Conservation (phyloP, 1,284 basidiomycete species). For the Puccinia polysora region DNA sequence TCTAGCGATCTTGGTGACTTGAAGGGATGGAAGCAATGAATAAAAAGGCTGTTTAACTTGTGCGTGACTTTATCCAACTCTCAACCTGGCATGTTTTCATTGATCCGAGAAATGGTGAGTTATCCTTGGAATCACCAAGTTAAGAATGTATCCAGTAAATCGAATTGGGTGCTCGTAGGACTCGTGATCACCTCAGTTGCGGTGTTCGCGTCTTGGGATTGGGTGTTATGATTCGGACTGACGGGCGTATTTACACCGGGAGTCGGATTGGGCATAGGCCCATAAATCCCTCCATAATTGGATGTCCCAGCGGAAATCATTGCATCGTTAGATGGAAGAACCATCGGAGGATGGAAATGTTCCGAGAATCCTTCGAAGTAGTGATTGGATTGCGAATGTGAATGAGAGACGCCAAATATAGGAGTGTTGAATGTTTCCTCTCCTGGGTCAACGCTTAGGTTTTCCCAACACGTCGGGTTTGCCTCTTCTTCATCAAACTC, state of each 20-base stretch:
- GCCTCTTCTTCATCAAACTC: constrained; percentile 37
- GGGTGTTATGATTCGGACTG: background rate
- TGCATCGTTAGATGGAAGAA: constrained; percentile 13
- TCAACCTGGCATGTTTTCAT: too few relatives aligned
- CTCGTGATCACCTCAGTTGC: constrained; percentile 20
- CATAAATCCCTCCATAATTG: constrained; percentile 19
- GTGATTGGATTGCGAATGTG: constrained; percentile 8
- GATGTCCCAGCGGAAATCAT: background rate
- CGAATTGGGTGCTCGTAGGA: constrained; percentile 35
- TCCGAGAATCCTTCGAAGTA: constrained; percentile 35
- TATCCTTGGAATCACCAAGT: constrained; percentile 36
- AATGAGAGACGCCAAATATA: constrained; percentile 31
- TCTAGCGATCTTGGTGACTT: too few relatives aligned
- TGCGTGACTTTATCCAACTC: too few relatives aligned
- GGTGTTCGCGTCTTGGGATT: background rate
- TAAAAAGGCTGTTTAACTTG: too few relatives aligned
- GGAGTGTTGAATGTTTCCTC: constrained; percentile 21
- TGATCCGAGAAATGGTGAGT: too few relatives aligned
- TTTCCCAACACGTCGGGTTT: constrained; percentile 38
- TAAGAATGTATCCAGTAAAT: constrained; percentile 36
- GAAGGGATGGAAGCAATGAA: too few relatives aligned
- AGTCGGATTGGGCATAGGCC: constrained; percentile 18
- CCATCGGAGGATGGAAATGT: constrained; percentile 41
- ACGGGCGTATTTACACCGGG: background rate
- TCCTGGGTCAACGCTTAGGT: constrained; percentile 30